Evolutionary conservation across 805 yeast genomes (phyloP), one percentile per base, ranked within the genome.

Genomic region (Zygosaccharomyces gambellarensis): DNA sequence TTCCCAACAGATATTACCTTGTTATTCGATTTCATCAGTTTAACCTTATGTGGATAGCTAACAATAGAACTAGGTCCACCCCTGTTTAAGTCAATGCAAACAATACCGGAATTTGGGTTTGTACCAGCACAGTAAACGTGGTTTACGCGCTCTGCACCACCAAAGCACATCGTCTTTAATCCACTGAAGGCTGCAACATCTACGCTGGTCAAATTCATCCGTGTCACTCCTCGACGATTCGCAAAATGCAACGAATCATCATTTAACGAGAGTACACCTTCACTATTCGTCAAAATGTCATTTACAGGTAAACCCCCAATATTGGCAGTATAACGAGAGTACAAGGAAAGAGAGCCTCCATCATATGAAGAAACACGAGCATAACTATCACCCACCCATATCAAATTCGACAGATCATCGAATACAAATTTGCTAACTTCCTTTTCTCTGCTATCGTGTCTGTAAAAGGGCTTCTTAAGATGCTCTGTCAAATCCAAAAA

Each of bases 321-420:
- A 46, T 81, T 85, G 0, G 81, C 84, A 19, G 70, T 65, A 49
- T 79, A 80, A 29, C 85, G 70, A 3, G 84, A 76, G 59, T 85
- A 87, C 2, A 83, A 76, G 4, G 71, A 69, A 43, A 83, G 66
- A 9, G 72, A 69, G 9, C 75, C 72, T n/a, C 38, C 25, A 10
- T 79, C 82, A 44, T 63, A 74, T 1, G 77, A 70, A 3, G 72
- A 66, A 0, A 75, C 59, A 39, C 73, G 66, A 3, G 90, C 87
- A 34, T 71, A 74, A 1, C 71, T 57, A 31, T 87, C 94, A 14
- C 95, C 96, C 1, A 83, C 75, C 98, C 98, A 92, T 1, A 90
- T 63, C 40, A 94, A 71, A 57, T 90, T 94, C 51, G 82, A 78
- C n/a, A 76, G 69, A 32, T 75, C 76, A 68, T 90, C 97, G 64